phyloP scores from a whole-genome alignment of 2,329 filamentous ascomycete genomes.

The Zalaria obscura region DNA sequence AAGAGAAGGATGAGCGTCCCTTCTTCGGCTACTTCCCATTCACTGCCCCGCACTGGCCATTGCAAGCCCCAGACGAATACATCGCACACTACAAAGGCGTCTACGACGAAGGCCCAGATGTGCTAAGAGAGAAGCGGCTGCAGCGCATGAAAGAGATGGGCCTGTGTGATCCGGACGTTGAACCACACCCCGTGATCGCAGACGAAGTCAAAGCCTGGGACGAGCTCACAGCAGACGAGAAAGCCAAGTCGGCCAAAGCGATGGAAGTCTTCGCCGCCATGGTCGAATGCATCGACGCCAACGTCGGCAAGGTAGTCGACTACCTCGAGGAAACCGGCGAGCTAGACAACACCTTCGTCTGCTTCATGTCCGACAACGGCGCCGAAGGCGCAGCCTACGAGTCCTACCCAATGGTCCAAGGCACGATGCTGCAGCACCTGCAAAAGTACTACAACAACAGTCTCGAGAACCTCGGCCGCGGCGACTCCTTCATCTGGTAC shows the following conservation, averaged over 20 bases:
- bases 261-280: slow-evolving; percentile 53
- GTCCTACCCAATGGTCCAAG: slow-evolving; percentile 42
- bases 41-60: slow-evolving; percentile 49
- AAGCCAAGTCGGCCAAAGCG: slow-evolving; percentile 33
- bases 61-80: slow-evolving; percentile 43
- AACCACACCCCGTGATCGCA: slow-evolving; percentile 36
- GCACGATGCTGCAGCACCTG: slow-evolving; percentile 38
- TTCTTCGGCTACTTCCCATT: slow-evolving; percentile 50
- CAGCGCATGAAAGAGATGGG: slow-evolving; percentile 43
- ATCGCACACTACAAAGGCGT: slow-evolving; percentile 43
- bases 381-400: slow-evolving; percentile 46
- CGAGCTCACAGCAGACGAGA: slow-evolving; percentile 31
- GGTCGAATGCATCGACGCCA: slow-evolving; percentile 47
- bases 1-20: slow-evolving; percentile 24
- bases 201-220: slow-evolving; percentile 35
- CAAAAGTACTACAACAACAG: slow-evolving; percentile 44
- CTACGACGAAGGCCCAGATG: slow-evolving; percentile 47
- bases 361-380: slow-evolving; percentile 51
- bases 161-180: slow-evolving; percentile 36
- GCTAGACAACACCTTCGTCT: slow-evolving; percentile 49
- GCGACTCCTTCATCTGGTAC: slow-evolving; percentile 46
- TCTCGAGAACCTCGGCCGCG: slow-evolving; percentile 44
- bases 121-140: slow-evolving; percentile 38
- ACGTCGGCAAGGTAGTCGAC: slow-evolving; percentile 44
- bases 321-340: slow-evolving; percentile 43